phyloP scores from a whole-genome alignment of 805 yeast genomes.

The Wickerhamomyces queroliae region DNA sequence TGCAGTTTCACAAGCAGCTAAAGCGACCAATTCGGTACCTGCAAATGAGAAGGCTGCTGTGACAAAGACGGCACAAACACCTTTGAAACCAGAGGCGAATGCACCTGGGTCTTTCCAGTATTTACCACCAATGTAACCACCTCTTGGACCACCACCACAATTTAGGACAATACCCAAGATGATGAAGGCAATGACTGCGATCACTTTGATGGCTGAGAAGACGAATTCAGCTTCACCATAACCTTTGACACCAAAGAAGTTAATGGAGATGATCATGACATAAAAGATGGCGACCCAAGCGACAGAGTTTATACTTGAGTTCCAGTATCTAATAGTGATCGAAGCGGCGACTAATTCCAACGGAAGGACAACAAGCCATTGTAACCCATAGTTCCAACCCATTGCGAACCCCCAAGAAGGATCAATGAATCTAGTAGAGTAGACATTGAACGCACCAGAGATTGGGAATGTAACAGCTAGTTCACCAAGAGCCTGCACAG shows the following conservation, averaged over 20 bases:
- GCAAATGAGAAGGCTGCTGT: slow-evolving; percentile 76
- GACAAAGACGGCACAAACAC: slow-evolving; percentile 63
- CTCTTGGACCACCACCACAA: slow-evolving; percentile 49
- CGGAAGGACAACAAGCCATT: slow-evolving; percentile 50
- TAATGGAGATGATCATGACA: slow-evolving; percentile 38
- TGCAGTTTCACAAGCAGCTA: slow-evolving; percentile 72
- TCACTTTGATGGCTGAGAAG: slow-evolving; percentile 38
- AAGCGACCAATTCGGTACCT: slow-evolving; percentile 68
- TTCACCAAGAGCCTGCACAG: slow-evolving; percentile 53
- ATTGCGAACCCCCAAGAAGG: slow-evolving; percentile 50
- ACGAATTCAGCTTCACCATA: slow-evolving; percentile 53
- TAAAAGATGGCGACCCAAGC: slow-evolving; percentile 55
- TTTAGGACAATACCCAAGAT: slow-evolving; percentile 40
- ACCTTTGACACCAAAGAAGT: slow-evolving; percentile 46
- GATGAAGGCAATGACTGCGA: slow-evolving; percentile 43
- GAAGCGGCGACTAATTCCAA: slow-evolving; percentile 55
- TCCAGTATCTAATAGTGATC: slow-evolving; percentile 52
- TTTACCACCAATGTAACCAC: slow-evolving; percentile 41
- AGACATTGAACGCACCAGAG: slow-evolving; percentile 46
- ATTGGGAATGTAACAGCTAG: slow-evolving; percentile 48
- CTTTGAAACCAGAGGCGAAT: slow-evolving; percentile 51
- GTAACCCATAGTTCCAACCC: slow-evolving; percentile 47
- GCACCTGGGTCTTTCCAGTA: slow-evolving; percentile 52
- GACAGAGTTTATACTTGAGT: slow-evolving; percentile 38
- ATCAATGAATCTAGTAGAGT: slow-evolving; percentile 45